Evolutionary conservation across 176 grass and related monocot genomes (phyloP).

Genomic region (Echinochloa phyllopogon): DNA sequence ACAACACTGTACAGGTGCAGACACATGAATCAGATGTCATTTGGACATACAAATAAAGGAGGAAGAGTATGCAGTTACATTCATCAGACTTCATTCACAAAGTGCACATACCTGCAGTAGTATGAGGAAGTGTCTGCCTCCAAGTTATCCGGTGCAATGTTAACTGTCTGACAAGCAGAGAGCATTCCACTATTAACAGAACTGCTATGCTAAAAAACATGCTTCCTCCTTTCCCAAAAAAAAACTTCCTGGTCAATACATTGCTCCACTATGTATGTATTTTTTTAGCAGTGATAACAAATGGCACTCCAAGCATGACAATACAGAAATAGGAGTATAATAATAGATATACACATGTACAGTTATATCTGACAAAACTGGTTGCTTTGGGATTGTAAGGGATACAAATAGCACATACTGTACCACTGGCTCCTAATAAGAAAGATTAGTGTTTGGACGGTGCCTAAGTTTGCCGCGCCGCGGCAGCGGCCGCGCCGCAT

Average conservation of each 20-base stretch:
- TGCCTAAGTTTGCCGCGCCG: too few species aligned
- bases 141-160: conserved; percentile 66
- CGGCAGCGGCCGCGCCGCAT: too few species aligned
- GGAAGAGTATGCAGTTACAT: not conserved
- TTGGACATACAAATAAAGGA: conserved; percentile 7
- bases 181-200: conserved; percentile 8
- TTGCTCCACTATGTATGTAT: not conserved
- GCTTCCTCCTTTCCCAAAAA: too few species aligned
- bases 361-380: not conserved
- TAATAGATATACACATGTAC: not conserved
- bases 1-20: conserved; percentile 57
- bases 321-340: not conserved
- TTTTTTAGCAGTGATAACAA: not conserved
- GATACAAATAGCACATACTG: not conserved
- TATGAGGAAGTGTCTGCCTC: conserved; percentile 87
- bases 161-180: conserved; percentile 58
- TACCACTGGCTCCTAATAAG: not conserved
- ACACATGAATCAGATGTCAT: conserved; percentile 4
- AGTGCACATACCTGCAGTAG: conserved; percentile 83
- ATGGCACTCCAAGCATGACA: not conserved
- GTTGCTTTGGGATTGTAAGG: not conserved
- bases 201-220: not conserved
- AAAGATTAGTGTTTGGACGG: not conserved
- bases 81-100: conserved; percentile 28
- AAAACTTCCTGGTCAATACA: not conserved